Base-by-base conservation (phyloP, 495 filamentous ascomycete genomes). In the Penicillium riverlandense region DNA sequence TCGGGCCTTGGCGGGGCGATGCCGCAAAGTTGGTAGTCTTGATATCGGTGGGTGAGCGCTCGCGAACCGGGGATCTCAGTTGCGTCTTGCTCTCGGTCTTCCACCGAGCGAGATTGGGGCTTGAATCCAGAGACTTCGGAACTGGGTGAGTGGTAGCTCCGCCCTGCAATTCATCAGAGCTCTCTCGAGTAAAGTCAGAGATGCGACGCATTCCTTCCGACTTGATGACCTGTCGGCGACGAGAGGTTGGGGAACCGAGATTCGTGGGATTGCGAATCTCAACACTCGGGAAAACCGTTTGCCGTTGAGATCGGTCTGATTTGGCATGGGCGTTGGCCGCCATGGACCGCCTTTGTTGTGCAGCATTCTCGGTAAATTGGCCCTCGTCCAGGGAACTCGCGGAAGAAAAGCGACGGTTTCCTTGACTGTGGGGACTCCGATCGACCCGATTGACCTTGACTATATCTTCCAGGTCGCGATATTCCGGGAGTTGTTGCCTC, bases 91-190 rank as follows among this genome's bases (percentile, higher is more conserved):
- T 33, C 16, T 44, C 44, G 22, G 34, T 5, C n/a, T 45, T 30
- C 4, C 13, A 30, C 6, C 13, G 45, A 37, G 37, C 11, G 16
- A 31, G 43, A 12, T 33, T 37, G 13, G 40, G 39, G 16, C 39
- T 47, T 29, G 12, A 37, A 30, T 29, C 13, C 7, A 58, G 38
- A 16, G 36, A 29, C 13, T 37, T 53, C 1, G 54, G 59, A n/a
- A 52, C 22, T 33, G 54, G 54, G 6, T 41, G 37, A 37, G 65
- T 63, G 0, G 65, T 68, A 33, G 55, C 60, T 9, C 56, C 69
- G 6, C 61, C 65, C 37, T 74, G 70, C 1, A 75, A 44, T 43
- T 71, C 70, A 55, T 75, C 72, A 2, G 66, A 52, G 38, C 71
- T 74, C 32, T 70, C 66, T 12, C 59, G 59, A 15, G 55, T 49